Percentiles rank a stretch among this genome's conserved stretches.
Conservation (phyloP, 768 basidiomycete species). For the Agaricus blazei region DNA sequence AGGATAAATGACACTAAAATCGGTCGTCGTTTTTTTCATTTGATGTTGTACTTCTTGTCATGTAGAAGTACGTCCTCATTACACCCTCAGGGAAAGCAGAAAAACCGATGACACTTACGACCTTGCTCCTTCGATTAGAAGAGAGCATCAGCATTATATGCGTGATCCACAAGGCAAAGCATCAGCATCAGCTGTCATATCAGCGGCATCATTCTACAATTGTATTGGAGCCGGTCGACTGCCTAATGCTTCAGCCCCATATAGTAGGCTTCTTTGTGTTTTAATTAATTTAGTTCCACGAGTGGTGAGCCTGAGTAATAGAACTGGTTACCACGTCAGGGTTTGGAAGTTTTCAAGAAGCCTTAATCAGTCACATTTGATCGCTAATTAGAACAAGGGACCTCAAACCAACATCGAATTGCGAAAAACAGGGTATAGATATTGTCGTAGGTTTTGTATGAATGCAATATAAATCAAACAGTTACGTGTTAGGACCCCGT, state of each 20-base stretch:
- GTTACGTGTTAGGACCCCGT: neutral
- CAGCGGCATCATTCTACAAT: too few species aligned
- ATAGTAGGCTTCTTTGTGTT: conserved; percentile 7
- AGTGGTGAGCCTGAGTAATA: neutral
- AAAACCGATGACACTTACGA: too few species aligned
- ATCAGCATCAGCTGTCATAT: too few species aligned
- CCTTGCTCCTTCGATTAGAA: too few species aligned
- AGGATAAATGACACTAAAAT: too few species aligned
- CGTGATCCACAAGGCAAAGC: too few species aligned
- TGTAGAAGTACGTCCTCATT: too few species aligned
- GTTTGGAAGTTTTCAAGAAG: conserved; percentile 10
- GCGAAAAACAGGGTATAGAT: conserved; percentile 6
- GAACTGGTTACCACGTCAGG: conserved; percentile 3
- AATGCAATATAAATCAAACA: conserved; percentile 3
- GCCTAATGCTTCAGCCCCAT: neutral
- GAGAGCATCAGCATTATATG: too few species aligned
- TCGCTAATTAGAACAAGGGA: neutral
- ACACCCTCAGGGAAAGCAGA: too few species aligned
- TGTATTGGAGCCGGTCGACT: too few species aligned
- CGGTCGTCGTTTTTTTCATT: too few species aligned
- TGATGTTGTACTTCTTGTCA: too few species aligned
- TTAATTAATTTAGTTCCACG: conserved; percentile 5
- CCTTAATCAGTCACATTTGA: conserved; percentile 5
- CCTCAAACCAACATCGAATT: neutral
- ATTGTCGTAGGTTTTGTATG: neutral